Conservation (phyloP, 371 early-diverging fungal genomes). For the Mortierella sp. region DNA sequence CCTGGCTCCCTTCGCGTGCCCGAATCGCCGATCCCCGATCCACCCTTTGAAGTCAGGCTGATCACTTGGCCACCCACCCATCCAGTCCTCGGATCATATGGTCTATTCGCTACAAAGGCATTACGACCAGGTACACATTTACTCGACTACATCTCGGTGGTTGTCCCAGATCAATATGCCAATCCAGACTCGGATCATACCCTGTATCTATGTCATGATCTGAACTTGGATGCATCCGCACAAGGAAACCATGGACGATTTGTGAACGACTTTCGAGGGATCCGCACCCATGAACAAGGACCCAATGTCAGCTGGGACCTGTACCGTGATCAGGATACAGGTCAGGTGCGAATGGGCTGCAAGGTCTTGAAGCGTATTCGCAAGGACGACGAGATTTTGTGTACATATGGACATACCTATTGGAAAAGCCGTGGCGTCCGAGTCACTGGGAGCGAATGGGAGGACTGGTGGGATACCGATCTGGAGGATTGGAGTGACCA, state of each 20-base stretch:
- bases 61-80: conserved; percentile 34
- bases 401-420: conserved; percentile 47
- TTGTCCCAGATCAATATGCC: conserved; percentile 35
- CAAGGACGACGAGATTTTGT: conserved; percentile 37
- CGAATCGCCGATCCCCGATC: background rate
- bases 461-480: conserved; percentile 53
- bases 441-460: conserved; percentile 40
- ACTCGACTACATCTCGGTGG: conserved; percentile 46
- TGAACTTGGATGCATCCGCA: conserved; percentile 46
- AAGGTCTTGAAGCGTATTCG: conserved; percentile 47
- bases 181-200: conserved; percentile 52
- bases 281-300: conserved; percentile 34
- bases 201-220: conserved; percentile 37
- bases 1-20: conserved; percentile 15
- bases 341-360: conserved; percentile 49
- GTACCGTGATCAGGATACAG: conserved; percentile 32
- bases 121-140: conserved; percentile 39
- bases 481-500: conserved; percentile 26
- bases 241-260: conserved; percentile 51
- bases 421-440: conserved; percentile 40
- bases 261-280: conserved; percentile 43
- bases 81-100: conserved; percentile 49
- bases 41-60: conserved; percentile 28
- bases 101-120: conserved; percentile 37
- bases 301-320: conserved; percentile 51